phyloP scores from a whole-genome alignment of 176 grass and related monocot species.

The Secale cereale region DNA sequence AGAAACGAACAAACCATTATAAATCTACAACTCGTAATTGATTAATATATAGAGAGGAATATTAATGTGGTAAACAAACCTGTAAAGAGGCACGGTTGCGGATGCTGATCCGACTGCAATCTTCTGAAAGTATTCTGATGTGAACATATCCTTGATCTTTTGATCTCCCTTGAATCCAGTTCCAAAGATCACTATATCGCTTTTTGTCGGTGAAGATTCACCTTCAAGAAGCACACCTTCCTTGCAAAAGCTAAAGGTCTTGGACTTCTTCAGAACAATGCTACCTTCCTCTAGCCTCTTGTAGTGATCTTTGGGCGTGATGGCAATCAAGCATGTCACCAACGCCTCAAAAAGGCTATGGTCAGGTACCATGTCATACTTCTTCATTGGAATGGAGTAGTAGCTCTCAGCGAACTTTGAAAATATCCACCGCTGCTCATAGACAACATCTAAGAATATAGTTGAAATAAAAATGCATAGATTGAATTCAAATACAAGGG shows the following conservation, averaged over 20 bases:
- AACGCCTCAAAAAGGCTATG: constrained; percentile 30
- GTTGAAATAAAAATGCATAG: not conserved
- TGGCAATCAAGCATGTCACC: constrained; percentile 29
- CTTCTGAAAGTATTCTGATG: constrained; percentile 36
- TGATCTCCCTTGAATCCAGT: constrained; percentile 41
- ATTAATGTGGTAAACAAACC: constrained; percentile 8
- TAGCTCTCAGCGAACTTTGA: constrained; percentile 10
- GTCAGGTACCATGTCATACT: constrained; percentile 5
- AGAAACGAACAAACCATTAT: not conserved
- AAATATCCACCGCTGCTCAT: not conserved
- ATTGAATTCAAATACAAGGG: not conserved
- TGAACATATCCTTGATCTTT: constrained; percentile 56
- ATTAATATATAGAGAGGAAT: not conserved
- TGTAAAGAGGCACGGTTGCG: constrained; percentile 46
- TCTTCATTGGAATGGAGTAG: constrained; percentile 7
- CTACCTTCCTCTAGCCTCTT: not conserved
- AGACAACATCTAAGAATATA: not conserved
- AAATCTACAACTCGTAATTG: not conserved
- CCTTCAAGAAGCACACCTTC: constrained; percentile 46
- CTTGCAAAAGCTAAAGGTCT: constrained; percentile 42
- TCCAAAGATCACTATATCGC: constrained; percentile 15
- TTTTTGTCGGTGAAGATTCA: constrained; percentile 17
- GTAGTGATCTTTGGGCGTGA: constrained; percentile 37
- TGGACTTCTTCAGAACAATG: not conserved
- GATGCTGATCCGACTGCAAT: constrained; percentile 25